Percentiles rank a stretch among this genome's conserved stretches.
phyloP scores from a whole-genome alignment of 805 yeast genomes.

The Saccharomycopsis sp. region DNA sequence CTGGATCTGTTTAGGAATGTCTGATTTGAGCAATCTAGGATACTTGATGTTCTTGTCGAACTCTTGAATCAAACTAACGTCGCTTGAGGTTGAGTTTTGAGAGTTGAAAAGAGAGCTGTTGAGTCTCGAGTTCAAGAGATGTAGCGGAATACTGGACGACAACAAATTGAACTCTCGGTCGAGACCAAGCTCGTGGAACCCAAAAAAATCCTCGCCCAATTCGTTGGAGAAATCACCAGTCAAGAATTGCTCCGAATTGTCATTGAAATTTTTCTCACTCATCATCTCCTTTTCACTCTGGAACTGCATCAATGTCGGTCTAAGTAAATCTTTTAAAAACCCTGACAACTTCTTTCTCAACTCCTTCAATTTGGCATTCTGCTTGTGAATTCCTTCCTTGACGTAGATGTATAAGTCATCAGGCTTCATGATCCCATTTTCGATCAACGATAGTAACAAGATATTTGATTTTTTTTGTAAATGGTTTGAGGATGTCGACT shows the following conservation, averaged over 20 bases:
- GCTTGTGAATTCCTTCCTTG: slow-evolving; percentile 64
- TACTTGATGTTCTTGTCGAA: slow-evolving; percentile 46
- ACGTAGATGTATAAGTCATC: slow-evolving; percentile 70
- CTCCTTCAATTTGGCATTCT: slow-evolving; percentile 61
- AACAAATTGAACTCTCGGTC: slow-evolving; percentile 86
- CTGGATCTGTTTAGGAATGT: slow-evolving; percentile 49
- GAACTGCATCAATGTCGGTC: slow-evolving; percentile 51
- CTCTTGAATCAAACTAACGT: slow-evolving; percentile 56
- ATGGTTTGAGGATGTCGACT: slow-evolving; percentile 41
- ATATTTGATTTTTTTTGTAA: slow-evolving; percentile 37
- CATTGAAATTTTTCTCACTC: slow-evolving; percentile 73
- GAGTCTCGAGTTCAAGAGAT: slow-evolving; percentile 71
- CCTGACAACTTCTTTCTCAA: slow-evolving; percentile 57
- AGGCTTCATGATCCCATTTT: slow-evolving; percentile 79
- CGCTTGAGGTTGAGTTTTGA: slow-evolving; percentile 36
- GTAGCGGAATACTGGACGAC: slow-evolving; percentile 83
- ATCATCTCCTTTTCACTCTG: slow-evolving; percentile 44
- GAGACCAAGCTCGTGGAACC: slow-evolving; percentile 87
- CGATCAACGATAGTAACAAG: slow-evolving; percentile 58
- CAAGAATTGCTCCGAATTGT: slow-evolving; percentile 87
- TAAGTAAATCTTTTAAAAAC: slow-evolving; percentile 70
- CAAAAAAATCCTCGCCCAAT: slow-evolving; percentile 96
- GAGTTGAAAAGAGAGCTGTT: slow-evolving; percentile 46
- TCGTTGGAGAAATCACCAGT: slow-evolving; percentile 94
- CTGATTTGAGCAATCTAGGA: slow-evolving; percentile 44